phyloP scores from a whole-genome alignment of 2,329 filamentous ascomycete species.

The Cordyceps fumosorosea region DNA sequence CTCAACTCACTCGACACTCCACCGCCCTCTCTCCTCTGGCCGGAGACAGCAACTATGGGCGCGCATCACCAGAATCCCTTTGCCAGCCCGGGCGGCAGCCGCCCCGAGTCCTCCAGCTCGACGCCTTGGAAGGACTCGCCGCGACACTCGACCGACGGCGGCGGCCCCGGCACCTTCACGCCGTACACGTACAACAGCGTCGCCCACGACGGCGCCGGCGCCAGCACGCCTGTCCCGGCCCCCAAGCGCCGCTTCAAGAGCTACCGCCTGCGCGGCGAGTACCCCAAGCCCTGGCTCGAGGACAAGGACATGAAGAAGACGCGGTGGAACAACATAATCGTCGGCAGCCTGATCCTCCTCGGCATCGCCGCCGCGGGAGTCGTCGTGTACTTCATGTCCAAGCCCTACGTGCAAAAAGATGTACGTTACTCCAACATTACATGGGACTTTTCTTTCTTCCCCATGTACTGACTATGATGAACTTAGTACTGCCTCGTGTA shows the following conservation, averaged over 20 bases:
- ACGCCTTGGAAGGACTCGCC: constrained; percentile 1
- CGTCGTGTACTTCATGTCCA: constrained; percentile 26
- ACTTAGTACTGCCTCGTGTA: constrained; percentile 42
- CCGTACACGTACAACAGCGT: constrained; percentile 11
- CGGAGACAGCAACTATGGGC: not conserved
- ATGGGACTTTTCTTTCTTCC: no score
- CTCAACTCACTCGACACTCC: not conserved
- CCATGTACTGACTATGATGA: not conserved
- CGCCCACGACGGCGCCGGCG: not conserved
- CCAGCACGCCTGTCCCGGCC: not conserved
- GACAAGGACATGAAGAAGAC: constrained; percentile 27
- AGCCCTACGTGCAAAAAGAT: constrained; percentile 20
- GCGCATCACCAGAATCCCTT: not conserved
- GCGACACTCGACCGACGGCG: not conserved
- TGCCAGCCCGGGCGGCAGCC: not conserved
- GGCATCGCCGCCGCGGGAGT: constrained; percentile 28
- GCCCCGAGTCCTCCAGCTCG: not conserved
- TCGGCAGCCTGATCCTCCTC: constrained; percentile 25
- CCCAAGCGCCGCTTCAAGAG: constrained; percentile 23
- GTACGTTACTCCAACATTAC: no score
- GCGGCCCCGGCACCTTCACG: not conserved
- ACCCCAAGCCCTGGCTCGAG: constrained; percentile 34
- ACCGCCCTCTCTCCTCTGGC: not conserved
- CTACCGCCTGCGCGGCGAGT: constrained; percentile 27
- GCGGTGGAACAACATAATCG: constrained; percentile 29